These are phyloP conservation scores for Xylariaceae sp. DNA, from an alignment of 2,329 filamentous ascomycete genomes.

Conservation along the genomic window DNA sequence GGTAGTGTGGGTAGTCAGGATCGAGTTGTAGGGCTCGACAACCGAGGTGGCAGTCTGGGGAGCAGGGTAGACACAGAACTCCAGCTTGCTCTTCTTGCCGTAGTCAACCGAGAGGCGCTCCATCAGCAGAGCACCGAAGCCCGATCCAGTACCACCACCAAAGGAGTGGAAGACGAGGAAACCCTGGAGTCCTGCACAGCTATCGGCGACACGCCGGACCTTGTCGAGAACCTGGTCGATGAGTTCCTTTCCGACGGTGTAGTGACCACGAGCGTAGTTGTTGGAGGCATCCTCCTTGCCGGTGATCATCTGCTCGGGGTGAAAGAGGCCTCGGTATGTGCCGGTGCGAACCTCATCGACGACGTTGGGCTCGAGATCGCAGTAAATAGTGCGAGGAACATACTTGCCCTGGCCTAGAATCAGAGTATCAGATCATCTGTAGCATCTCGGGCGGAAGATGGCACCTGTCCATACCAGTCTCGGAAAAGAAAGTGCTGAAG, in stretches of 20 bases:
- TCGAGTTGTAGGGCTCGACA: conserved; percentile 99
- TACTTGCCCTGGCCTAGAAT: conserved; percentile 89
- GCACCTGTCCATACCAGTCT: conserved; percentile 66
- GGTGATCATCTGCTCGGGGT: conserved; percentile 99
- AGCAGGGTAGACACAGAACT: conserved; percentile 98
- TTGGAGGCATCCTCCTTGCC: conserved; percentile 99
- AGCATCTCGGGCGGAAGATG: neutral
- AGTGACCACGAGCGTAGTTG: conserved; percentile 99
- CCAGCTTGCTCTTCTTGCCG: conserved; percentile 99
- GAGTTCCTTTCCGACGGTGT: conserved; percentile 99
- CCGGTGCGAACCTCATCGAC: conserved; percentile 99
- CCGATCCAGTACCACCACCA: conserved; percentile 96
- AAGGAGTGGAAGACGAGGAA: conserved; percentile 99
- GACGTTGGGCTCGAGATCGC: conserved; percentile 99
- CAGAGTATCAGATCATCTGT: neutral
- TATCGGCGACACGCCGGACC: conserved; percentile 94
- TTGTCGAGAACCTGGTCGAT: conserved; percentile 97
- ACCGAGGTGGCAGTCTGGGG: conserved; percentile 96
- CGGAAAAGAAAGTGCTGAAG: conserved; percentile 99
- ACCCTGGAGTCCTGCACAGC: conserved; percentile 95
- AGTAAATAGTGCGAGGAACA: conserved; percentile 97
- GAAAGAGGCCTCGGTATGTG: conserved; percentile 92
- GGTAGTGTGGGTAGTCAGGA: conserved; percentile 97
- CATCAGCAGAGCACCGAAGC: conserved; percentile 97
- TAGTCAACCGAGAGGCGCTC: conserved; percentile 98